These are phyloP conservation scores for Coemansia guatemalensis DNA, from an alignment of 192 early-diverging fungal species.

Conservation along the genomic window DNA sequence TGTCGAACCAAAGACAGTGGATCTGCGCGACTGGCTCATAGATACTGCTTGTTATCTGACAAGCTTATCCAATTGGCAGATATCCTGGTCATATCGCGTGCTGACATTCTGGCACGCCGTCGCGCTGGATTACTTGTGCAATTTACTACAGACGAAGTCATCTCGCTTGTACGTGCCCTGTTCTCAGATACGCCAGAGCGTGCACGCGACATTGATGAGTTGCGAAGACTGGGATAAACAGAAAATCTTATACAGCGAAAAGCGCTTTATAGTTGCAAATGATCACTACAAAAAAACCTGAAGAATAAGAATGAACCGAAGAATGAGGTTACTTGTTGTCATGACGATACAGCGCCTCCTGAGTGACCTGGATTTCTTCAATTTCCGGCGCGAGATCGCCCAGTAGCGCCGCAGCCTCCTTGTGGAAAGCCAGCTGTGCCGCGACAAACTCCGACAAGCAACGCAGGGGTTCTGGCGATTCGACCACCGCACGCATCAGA, in stretches of 20 bases:
- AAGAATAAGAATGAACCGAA: neutral
- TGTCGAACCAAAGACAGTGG: neutral
- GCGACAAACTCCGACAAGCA: constrained; percentile 83
- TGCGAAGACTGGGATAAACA: constrained; percentile 11
- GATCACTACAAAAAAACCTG: neutral
- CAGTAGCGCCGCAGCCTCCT: constrained; percentile 73
- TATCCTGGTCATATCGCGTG: constrained; percentile 39
- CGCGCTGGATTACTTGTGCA: constrained; percentile 38
- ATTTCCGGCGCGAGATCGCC: constrained; percentile 85
- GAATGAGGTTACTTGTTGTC: constrained; percentile 24
- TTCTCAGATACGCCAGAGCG: constrained; percentile 40
- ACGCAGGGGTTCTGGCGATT: constrained; percentile 79
- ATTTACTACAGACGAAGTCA: constrained; percentile 32
- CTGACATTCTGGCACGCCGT: constrained; percentile 43
- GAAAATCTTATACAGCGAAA: neutral
- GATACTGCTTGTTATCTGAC: constrained; percentile 14
- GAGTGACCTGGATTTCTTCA: constrained; percentile 92
- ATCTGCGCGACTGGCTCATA: constrained; percentile 17
- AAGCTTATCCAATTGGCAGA: constrained; percentile 43
- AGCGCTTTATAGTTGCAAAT: neutral
- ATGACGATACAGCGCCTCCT: constrained; percentile 84
- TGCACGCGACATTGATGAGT: constrained; percentile 24
- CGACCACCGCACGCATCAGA: constrained; percentile 91
- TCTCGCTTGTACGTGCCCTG: constrained; percentile 26
- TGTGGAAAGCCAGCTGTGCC: constrained; percentile 83